Base-by-base conservation (phyloP, 2,329 filamentous ascomycete species). In the Pseudogymnoascus sp. region DNA sequence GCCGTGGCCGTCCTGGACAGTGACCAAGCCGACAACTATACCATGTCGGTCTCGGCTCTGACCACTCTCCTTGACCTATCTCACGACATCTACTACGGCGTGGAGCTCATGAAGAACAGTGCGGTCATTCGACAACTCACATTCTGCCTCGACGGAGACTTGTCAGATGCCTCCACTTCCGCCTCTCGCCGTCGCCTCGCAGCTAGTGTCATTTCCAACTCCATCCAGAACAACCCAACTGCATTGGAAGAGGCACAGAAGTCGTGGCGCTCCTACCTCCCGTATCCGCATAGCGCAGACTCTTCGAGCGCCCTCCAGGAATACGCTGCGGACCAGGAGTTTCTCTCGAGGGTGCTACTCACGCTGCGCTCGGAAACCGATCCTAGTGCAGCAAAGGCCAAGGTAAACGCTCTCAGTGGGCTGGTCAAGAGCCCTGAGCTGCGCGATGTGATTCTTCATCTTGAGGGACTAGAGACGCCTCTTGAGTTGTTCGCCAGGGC, bases 1-100 rank as follows among this genome's bases (percentile, higher is more conserved):
- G 80, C 82, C 7, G 74, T 87, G 59, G 73, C 77, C 35, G 75
- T 79, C 40, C 71, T 87, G 59, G 82, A 82, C 68, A 77, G 73
- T 55, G 76, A 78, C 18, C 67, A 68, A 5, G 66, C 67, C 41
- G 62, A 65, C 59, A 66, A 71, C 65, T 55, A 55, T 33, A 38
- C 33, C 12, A 25, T 21, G 16, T 66, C 70, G 37, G 33, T 62
- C 37, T 31, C 49, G 11, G 71, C 74, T 0, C 77, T 89, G 6
- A 79, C 82, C 35, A 78, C 78, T 35, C 79, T 89, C n/a, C 78
- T 82, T 65, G 86, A 89, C 5, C 75, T 88, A 28, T 82, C 86
- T 0, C 86, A 89, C 72, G 87, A 88, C 72, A 84, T 88, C 65
- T 89, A 88, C 75, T 89, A 88, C 72, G 87, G 87, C 8, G 76